Percentiles rank a stretch among this genome's conserved stretches.
Evolutionary conservation across 2,329 filamentous ascomycete species (phyloP).

Genomic region (Biscogniauxia sp.): DNA sequence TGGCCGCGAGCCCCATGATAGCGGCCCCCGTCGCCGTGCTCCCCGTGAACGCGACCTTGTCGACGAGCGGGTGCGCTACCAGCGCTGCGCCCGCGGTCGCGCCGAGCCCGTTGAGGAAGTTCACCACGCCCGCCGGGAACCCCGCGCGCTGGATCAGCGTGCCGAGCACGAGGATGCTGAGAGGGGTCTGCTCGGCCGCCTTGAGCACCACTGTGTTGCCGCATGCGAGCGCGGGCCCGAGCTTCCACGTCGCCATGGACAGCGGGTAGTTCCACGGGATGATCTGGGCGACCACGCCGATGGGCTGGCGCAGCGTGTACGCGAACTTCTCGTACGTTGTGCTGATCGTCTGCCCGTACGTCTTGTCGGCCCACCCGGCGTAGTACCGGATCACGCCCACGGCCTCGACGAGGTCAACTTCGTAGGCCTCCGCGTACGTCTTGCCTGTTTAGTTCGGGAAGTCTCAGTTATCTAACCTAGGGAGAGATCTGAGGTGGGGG

Average conservation of each 20-base stretch:
- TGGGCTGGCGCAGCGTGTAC: conserved; percentile 60
- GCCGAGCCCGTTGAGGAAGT: conserved; percentile 69
- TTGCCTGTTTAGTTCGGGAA: neutral
- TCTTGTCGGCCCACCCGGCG: conserved; percentile 77
- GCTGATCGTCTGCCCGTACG: conserved; percentile 74
- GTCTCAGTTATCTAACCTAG: no score
- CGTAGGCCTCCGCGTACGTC: neutral
- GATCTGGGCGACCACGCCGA: conserved; percentile 1
- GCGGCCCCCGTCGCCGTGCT: conserved; percentile 64
- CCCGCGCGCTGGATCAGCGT: conserved; percentile 67
- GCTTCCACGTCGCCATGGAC: conserved; percentile 41
- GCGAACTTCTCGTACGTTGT: conserved; percentile 68
- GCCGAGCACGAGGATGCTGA: conserved; percentile 59
- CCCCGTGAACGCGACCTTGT: conserved; percentile 76
- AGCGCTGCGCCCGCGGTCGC: conserved; percentile 65
- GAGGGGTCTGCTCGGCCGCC: conserved; percentile 58
- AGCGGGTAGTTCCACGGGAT: conserved; percentile 7
- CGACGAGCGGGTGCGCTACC: conserved; percentile 61
- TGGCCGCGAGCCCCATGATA: conserved; percentile 64
- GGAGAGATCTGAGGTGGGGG: conserved; percentile 44
- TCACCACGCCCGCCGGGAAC: conserved; percentile 72
- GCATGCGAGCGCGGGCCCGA: conserved; percentile 64
- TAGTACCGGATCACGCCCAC: conserved; percentile 65
- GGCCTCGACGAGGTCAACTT: conserved; percentile 3
- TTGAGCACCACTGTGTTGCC: conserved; percentile 62